Conservation (phyloP, 805 yeast species). For the Suhomyces emberorum region DNA sequence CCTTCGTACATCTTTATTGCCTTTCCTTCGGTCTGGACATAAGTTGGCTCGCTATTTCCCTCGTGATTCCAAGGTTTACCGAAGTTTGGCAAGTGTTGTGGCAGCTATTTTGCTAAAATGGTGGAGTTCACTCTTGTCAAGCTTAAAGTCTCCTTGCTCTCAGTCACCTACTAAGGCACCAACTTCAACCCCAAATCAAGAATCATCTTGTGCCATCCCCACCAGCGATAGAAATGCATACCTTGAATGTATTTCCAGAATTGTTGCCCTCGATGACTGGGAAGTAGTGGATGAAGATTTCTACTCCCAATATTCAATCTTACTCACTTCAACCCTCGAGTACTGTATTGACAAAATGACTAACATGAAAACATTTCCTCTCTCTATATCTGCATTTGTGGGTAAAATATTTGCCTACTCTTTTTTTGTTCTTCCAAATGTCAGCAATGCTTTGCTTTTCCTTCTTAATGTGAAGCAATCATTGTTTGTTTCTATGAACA, state of each 20-base stretch:
- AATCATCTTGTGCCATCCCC: constrained; percentile 26
- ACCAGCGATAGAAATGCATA: constrained; percentile 50
- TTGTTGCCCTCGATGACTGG: constrained; percentile 50
- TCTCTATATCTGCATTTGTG: constrained; percentile 60
- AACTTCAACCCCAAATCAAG: not conserved
- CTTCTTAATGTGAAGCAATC: constrained; percentile 52
- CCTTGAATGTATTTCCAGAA: constrained; percentile 52
- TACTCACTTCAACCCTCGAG: constrained; percentile 52
- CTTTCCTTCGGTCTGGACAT: constrained; percentile 36
- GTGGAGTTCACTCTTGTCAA: constrained; percentile 50
- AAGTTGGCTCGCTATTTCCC: constrained; percentile 20
- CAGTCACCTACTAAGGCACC: not conserved
- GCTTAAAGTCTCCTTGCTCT: constrained; percentile 5
- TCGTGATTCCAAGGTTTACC: constrained; percentile 22
- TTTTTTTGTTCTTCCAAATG: constrained; percentile 51
- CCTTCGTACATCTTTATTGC: constrained; percentile 45
- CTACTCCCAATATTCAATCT: constrained; percentile 22
- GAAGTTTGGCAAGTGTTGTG: constrained; percentile 31
- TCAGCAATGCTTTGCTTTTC: constrained; percentile 56
- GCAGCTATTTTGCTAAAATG: constrained; percentile 41
- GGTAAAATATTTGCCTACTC: constrained; percentile 71
- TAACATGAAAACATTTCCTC: constrained; percentile 47
- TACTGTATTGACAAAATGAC: constrained; percentile 47
- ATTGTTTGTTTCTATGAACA: constrained; percentile 30
- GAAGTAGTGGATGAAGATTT: constrained; percentile 21